Base-by-base conservation (phyloP, 2,329 filamentous ascomycete genomes). In the Bipolaris bicolor region DNA sequence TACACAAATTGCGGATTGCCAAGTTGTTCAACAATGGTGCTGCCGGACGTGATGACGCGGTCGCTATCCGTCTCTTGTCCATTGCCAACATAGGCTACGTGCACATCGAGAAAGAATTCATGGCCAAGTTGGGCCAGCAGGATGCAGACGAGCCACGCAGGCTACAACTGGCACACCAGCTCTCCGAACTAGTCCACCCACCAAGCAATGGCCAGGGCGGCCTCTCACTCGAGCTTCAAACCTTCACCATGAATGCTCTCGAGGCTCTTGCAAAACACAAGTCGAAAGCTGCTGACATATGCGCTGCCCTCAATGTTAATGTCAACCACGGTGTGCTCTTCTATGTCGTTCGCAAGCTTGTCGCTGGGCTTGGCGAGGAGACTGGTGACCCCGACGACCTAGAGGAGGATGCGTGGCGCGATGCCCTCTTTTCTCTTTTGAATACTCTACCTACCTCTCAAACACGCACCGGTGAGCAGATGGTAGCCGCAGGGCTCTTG, bases 281-380 rank as follows among this genome's bases (percentile, higher is more conserved):
- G 67, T 80, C 84, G 55, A 93, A 92, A 70, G 86, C 89, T 29
- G 81, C 87, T 33, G 95, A 99, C 73, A 89, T 99, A 22, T 88
- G 92, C 62, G 88, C 91, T 40, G 92, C 95, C n/a, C 81, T 99
- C 40, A 96, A 92, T 69, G 91, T 96, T 52, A 97, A 94, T 66
- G 94, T 98, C 36, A 98, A 96, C 68, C 96, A 99, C 68, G 96
- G 95, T 13, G 90, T 98, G 29, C 83, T 99, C 43, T 89, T 98
- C 65, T 98, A 97, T 70, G 86, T 97, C 64, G 89, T 97, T 48
- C 87, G 94, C 54, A 97, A 96, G 76, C 91, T 92, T 9, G 90
- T 98, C 55, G 88, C 89, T 16, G 90, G 92, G 62, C 89, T 99
- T 79, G 87, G 65, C 22, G 61, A 65, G 20, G 82, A 86, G 37